A percentile compares a stretch with the other conserved stretches of the same genome.
Conservation (phyloP, 257 asterid genomes). For the Rauvolfia tetraphylla region DNA sequence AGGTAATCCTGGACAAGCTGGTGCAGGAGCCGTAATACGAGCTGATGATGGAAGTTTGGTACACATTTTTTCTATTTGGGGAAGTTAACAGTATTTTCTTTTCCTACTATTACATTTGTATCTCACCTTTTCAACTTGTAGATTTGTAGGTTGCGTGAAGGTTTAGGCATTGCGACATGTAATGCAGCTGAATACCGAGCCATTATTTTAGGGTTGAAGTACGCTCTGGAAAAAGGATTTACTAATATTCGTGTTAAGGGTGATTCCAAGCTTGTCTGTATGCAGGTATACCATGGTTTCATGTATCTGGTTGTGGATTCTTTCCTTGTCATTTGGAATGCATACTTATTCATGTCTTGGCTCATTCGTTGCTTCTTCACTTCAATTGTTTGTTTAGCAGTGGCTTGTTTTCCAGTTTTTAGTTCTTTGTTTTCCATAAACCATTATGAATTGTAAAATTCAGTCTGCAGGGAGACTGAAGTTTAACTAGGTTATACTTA, state of each 20-base stretch:
- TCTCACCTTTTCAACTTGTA: slow-evolving; percentile 32
- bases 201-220: slow-evolving; percentile 80
- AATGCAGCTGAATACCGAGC: slow-evolving; percentile 94
- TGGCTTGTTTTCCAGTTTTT: background rate
- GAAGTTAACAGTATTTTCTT: slow-evolving; percentile 1
- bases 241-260: slow-evolving; percentile 89
- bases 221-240: slow-evolving; percentile 80
- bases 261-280: slow-evolving; percentile 96
- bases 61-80: slow-evolving; percentile 15
- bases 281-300: slow-evolving; percentile 62
- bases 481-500: background rate
- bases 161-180: slow-evolving; percentile 87
- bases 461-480: background rate
- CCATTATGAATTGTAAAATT: background rate
- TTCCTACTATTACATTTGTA: background rate
- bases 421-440: background rate
- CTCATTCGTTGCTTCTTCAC: background rate
- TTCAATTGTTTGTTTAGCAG: background rate
- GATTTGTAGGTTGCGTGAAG: slow-evolving; percentile 91
- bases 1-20: slow-evolving; percentile 98
- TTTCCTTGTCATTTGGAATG: background rate
- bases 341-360: background rate
- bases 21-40: slow-evolving; percentile 89
- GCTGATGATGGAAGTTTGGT: slow-evolving; percentile 92
- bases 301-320: background rate